These are phyloP conservation scores for Azolla pinnata DNA, from an alignment of 75 land plant genomes.

Conservation along the genomic window DNA sequence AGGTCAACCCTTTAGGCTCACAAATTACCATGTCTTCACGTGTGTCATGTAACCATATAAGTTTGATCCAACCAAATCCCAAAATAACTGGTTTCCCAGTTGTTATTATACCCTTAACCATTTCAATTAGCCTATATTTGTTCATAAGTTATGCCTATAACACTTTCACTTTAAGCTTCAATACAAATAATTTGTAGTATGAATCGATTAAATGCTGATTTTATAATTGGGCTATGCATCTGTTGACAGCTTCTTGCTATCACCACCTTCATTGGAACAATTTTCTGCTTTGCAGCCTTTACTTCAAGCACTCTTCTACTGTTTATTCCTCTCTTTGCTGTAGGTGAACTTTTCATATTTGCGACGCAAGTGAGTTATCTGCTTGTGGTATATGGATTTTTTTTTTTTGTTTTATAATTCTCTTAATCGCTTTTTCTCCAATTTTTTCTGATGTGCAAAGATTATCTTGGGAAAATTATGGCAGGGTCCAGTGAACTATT, in stretches of 20 bases:
- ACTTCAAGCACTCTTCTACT: slow-evolving; percentile 45
- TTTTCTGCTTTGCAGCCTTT: slow-evolving; percentile 61
- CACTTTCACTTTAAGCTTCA: too few species aligned
- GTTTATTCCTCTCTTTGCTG: slow-evolving; percentile 60
- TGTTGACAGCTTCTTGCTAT: slow-evolving; percentile 82
- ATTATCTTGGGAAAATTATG: neutral
- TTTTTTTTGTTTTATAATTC: neutral
- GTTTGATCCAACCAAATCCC: too few species aligned
- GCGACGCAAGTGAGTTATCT: slow-evolving; percentile 60
- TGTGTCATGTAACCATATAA: too few species aligned
- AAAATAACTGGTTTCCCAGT: too few species aligned
- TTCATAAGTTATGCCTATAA: too few species aligned
- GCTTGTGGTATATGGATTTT: slow-evolving; percentile 5
- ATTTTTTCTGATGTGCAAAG: neutral
- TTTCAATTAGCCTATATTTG: too few species aligned
- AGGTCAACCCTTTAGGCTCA: too few species aligned
- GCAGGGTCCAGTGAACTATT: slow-evolving; percentile 87
- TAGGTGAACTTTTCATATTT: slow-evolving; percentile 78
- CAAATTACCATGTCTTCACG: too few species aligned
- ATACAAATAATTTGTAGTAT: too few species aligned
- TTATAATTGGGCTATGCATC: too few species aligned
- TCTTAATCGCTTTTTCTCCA: neutral
- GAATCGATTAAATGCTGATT: too few species aligned
- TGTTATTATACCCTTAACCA: neutral
- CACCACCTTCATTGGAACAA: slow-evolving; percentile 65